A percentile compares a stretch with the other conserved stretches of the same genome.
phyloP scores from a whole-genome alignment of 768 basidiomycete species.

The Boletus subcaerulescens region DNA sequence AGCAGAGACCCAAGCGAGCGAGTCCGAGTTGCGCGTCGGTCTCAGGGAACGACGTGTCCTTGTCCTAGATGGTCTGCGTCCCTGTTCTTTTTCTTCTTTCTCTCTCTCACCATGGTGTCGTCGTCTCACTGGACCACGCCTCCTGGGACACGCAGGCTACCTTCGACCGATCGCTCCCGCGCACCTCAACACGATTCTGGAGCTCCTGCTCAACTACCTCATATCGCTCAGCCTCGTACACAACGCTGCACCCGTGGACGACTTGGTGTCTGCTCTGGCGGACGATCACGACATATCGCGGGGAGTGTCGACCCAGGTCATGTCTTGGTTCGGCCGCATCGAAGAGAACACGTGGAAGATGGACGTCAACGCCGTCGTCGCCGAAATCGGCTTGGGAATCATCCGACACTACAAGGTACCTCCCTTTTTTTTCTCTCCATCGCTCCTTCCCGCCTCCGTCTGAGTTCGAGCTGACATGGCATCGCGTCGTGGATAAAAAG shows the following conservation, averaged over 20 bases:
- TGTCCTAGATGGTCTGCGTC: slow-evolving; percentile 55
- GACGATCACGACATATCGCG: slow-evolving; percentile 71
- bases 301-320: slow-evolving; percentile 61
- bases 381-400: slow-evolving; percentile 75
- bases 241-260: slow-evolving; percentile 52
- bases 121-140: too few relatives aligned
- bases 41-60: slow-evolving; percentile 71
- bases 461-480: background rate
- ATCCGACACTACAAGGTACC: slow-evolving; percentile 59
- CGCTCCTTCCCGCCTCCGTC: background rate
- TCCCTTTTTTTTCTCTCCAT: background rate
- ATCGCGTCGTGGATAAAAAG: slow-evolving; percentile 32
- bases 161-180: slow-evolving; percentile 69
- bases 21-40: slow-evolving; percentile 63
- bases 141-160: slow-evolving; percentile 41
- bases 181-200: slow-evolving; percentile 69
- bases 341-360: slow-evolving; percentile 59
- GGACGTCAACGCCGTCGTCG: slow-evolving; percentile 58
- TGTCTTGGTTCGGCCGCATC: slow-evolving; percentile 79
- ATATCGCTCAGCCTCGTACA: slow-evolving; percentile 58
- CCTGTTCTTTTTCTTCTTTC: too few relatives aligned
- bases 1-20: slow-evolving; percentile 76
- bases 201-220: slow-evolving; percentile 70
- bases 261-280: slow-evolving; percentile 57
- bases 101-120: background rate